These are phyloP conservation scores for Panaeolus cyanescens DNA, from an alignment of 768 basidiomycete species.

Conservation along the genomic window DNA sequence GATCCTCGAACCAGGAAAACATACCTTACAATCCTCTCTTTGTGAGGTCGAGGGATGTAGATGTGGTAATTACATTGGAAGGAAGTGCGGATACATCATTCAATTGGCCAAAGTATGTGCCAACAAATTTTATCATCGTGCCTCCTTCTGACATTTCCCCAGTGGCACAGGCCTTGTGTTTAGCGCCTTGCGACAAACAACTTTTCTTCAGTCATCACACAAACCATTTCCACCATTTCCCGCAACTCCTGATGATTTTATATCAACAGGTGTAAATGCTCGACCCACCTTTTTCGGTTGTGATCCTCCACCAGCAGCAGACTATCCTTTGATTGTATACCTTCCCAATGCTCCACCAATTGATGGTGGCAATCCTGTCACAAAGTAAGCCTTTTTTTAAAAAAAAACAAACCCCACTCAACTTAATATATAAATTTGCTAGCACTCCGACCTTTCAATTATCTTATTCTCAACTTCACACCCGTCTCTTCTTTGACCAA, in stretches of 20 bases:
- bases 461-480: conserved; percentile 57
- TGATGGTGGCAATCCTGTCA: conserved; percentile 58
- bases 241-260: conserved; percentile 47
- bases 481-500: conserved; percentile 61
- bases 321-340: conserved; percentile 72
- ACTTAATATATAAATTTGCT: conserved; percentile 10
- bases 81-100: conserved; percentile 54
- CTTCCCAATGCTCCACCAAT: conserved; percentile 78
- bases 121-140: neutral
- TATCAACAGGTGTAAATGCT: conserved; percentile 60
- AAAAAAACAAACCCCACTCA: no score
- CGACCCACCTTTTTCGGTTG: conserved; percentile 85
- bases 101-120: conserved; percentile 69
- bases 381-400: conserved; percentile 48
- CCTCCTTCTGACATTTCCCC: neutral
- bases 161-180: conserved; percentile 57
- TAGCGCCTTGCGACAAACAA: conserved; percentile 45
- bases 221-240: conserved; percentile 70
- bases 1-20: conserved; percentile 69
- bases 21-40: conserved; percentile 73
- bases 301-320: conserved; percentile 50
- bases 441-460: conserved; percentile 63
- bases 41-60: conserved; percentile 66
- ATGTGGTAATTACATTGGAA: conserved; percentile 79
- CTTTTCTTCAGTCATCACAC: conserved; percentile 48